Conservation (phyloP, 306 rosid genomes). For the Trifolium fragiferum region DNA sequence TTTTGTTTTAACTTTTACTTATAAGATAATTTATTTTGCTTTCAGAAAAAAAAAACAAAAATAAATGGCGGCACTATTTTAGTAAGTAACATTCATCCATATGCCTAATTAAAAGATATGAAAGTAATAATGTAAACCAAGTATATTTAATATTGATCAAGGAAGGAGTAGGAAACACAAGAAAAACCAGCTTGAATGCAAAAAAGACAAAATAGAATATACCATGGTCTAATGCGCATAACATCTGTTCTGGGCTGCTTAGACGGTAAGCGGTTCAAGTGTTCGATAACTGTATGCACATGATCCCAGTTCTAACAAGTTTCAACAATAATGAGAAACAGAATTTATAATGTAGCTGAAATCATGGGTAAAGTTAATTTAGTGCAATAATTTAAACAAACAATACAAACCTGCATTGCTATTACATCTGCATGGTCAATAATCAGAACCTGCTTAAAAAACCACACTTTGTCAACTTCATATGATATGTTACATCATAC, state of each 20-base stretch:
- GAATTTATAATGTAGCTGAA: conserved; percentile 22
- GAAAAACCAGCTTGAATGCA: conserved; percentile 2
- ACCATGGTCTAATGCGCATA: conserved; percentile 91
- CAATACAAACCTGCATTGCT: conserved; percentile 78
- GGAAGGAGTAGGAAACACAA: background rate
- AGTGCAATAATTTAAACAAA: conserved; percentile 34
- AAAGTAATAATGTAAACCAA: conserved; percentile 24
- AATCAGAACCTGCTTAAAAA: conserved; percentile 74
- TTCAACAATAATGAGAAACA: conserved; percentile 35
- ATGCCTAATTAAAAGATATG: conserved; percentile 19
- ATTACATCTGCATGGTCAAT: conserved; percentile 95
- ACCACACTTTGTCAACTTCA: conserved; percentile 31
- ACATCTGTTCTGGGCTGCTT: conserved; percentile 80
- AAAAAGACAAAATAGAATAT: conserved; percentile 38
- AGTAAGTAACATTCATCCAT: conserved; percentile 1
- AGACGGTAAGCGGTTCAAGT: conserved; percentile 74
- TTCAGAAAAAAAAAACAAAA: background rate
- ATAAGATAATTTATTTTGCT: background rate
- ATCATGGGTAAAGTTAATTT: conserved; percentile 32
- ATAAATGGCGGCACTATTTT: background rate
- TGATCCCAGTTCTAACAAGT: conserved; percentile 78
- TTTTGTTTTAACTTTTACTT: background rate
- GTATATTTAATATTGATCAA: conserved; percentile 20
- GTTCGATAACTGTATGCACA: conserved; percentile 71
- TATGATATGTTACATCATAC: background rate